Evolutionary conservation across 495 filamentous ascomycete species (phyloP), one percentile per base, ranked within the genome.

Genomic region (Aspergillus taichungensis): DNA sequence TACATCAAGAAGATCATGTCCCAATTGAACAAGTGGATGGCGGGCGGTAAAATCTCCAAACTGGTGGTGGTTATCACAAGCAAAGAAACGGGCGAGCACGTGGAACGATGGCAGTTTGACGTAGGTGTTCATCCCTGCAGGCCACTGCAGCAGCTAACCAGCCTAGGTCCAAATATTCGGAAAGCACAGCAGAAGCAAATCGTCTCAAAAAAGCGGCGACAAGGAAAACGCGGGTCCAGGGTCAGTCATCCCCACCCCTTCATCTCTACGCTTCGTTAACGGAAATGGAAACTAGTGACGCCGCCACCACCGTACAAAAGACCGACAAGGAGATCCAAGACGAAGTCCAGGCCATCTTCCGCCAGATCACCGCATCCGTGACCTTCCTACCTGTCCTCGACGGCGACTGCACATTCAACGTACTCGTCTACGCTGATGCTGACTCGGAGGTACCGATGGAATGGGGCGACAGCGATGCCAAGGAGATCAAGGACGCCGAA

Each of bases 1-100:
- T 98, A 98, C 66, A 94, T 95, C 74, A 95, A 94, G 71, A 94
- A 92, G 70, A 95, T 96, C 66, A 96, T 94, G 87, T 84, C 83
- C 5, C 89, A 95, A 67, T 78, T 96, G 36, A 88, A 91, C 67
- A 85, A 83, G 57, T 98, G 92, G 92, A 97, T 95, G 85, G 72
- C 85, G 35, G 85, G 84, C 53, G 87, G 89, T 57, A 97, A 97
- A 68, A 94, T 98, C 54, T 89, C 84, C 10, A 97, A 95, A 66
- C 80, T 98, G 1, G 91, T 98, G 27, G 82, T 98, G 28, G 91
- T 97, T 13, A 87, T 98, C 54, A 95, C 91, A 1, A 82, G 82
- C 68, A 95, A 95, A 62, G 92, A 98, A 63, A 94, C 88, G 2
- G 92, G 94, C 24, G 94, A 96, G 64, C 84, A 92, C 59, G 77